These are phyloP conservation scores for Priceomyces melissophilus DNA, from an alignment of 805 yeast genomes.

Conservation along the genomic window DNA sequence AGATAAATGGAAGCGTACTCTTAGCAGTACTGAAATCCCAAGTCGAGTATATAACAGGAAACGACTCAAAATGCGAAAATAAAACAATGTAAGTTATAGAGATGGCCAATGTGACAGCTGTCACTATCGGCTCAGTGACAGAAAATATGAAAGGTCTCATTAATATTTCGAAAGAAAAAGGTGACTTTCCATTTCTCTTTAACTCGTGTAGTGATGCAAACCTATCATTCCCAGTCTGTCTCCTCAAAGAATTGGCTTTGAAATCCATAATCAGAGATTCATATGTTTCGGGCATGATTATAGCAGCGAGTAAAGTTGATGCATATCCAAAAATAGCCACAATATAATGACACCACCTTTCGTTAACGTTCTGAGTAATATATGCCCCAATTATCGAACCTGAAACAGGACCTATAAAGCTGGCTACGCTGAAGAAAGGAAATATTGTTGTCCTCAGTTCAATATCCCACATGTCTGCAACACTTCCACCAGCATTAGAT, in stretches of 20 bases:
- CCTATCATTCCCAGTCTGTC: background rate
- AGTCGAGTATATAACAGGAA: background rate
- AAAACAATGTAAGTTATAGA: conserved; percentile 2
- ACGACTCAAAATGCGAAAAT: conserved; percentile 4
- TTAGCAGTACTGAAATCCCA: background rate
- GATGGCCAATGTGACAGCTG: conserved; percentile 1
- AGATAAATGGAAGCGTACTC: conserved; percentile 2
- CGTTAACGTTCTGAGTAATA: conserved; percentile 59
- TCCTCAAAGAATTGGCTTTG: conserved; percentile 42
- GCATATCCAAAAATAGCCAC: conserved; percentile 68
- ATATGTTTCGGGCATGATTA: conserved; percentile 69
- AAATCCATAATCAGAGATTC: conserved; percentile 58
- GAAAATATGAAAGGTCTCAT: conserved; percentile 26
- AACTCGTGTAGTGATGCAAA: conserved; percentile 3
- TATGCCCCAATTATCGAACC: conserved; percentile 77
- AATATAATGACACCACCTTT: conserved; percentile 65
- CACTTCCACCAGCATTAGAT: conserved; percentile 82
- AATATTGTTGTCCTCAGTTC: conserved; percentile 68
- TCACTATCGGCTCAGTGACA: conserved; percentile 9
- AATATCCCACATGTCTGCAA: conserved; percentile 69
- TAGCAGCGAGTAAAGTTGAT: conserved; percentile 47
- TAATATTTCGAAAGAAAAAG: conserved; percentile 13
- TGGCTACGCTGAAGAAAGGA: conserved; percentile 74
- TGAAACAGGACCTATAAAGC: conserved; percentile 75
- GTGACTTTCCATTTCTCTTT: conserved; percentile 4